Evolutionary conservation across 2,329 filamentous ascomycete genomes (phyloP), one percentile per base, ranked within the genome.

Genomic region (Rhynchosporium graminicola): DNA sequence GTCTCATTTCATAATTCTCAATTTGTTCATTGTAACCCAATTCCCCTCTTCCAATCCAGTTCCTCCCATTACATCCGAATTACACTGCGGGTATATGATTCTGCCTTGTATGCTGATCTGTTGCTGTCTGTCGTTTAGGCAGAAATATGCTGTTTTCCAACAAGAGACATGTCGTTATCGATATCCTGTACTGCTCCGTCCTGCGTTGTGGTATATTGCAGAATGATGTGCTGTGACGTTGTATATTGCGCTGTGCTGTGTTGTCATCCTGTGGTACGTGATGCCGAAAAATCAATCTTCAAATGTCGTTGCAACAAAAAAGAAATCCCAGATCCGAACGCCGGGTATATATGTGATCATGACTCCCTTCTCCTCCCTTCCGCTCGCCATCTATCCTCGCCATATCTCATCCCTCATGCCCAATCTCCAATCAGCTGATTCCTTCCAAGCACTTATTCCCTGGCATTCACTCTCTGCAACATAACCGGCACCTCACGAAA

Each of bases 401-500:
- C 4, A 33, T 1, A 8, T 33, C 10, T 38, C 15, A n/a, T 57
- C 51, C 38, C 45, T 10, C 55, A 28, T 26, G 3, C 8, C 46
- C 52, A 28, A 6, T 5, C 12, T 51, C 33, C 28, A 5, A 36
- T 15, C 42, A 20, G 20, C 1, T 20, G 20, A 20, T 20, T 20
- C 31, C 12, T 38, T 60, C 48, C 33, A 38, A 47, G 3, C 42
- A 3, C 15, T 46, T 20, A 56, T 4, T 42, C 48, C 10, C 45
- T 33, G 4, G 57, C 63, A 26, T 28, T 42, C 33, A 64, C 57
- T 43, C 59, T 62, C 59, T 65, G 66, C 56, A 70, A 50, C 20
- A 70, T 60, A 8, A 70, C 61, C 7, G 69, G 70, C n/a, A 69
- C 67, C 62, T 70, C 68, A 48, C 60, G 66, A 71, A 64, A 61